phyloP scores from a whole-genome alignment of 108 stramenopile genomes.

The Nannochloropsis oceanica region DNA sequence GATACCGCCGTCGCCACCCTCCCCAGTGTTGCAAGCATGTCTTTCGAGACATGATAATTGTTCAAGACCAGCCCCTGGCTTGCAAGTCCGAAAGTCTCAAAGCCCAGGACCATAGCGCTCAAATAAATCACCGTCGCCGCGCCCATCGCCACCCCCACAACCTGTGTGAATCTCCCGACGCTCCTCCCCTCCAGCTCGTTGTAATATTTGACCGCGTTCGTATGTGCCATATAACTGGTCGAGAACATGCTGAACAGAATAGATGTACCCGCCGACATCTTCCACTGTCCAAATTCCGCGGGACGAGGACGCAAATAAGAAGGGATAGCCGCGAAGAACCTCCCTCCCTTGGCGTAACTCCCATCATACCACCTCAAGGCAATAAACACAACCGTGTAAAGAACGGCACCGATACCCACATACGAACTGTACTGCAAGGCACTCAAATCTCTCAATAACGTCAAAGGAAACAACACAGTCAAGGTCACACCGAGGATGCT shows the following conservation, averaged over 20 bases:
- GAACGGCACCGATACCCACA: not conserved
- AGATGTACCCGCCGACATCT: not conserved
- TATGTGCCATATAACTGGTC: slow-evolving; percentile 7
- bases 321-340: not conserved
- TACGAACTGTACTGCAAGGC: not conserved
- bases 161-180: not conserved
- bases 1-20: not conserved
- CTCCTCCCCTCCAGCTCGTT: not conserved
- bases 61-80: not conserved
- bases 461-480: not conserved
- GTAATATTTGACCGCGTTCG: slow-evolving; percentile 10
- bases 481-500: not conserved
- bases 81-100: not conserved
- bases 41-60: not conserved
- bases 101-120: not conserved
- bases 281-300: not conserved
- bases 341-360: not conserved
- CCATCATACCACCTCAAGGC: not conserved
- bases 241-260: slow-evolving; percentile 14
- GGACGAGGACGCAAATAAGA: not conserved
- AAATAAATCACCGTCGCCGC: not conserved
- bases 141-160: not conserved
- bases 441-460: not conserved
- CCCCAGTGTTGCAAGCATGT: not conserved
- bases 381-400: not conserved